Evolutionary conservation across 2,329 filamentous ascomycete species (phyloP), one percentile per base, ranked within the genome.

Genomic region (Calonectria pteridis): DNA sequence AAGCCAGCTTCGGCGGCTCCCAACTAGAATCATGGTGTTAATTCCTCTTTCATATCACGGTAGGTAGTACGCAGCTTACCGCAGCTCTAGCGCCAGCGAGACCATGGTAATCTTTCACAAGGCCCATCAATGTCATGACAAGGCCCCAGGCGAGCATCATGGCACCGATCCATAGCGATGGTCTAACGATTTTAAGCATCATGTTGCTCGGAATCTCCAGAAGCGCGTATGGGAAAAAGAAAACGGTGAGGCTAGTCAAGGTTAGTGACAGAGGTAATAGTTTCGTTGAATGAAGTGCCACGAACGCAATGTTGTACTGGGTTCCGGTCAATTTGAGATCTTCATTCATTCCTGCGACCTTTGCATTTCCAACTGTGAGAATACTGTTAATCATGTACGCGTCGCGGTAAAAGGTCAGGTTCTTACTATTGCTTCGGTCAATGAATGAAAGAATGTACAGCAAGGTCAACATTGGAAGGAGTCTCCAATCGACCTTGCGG

Each of bases 131-230:
- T 10, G 87, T 88, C 37, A 88, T 84, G 65, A 83, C 80, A 28
- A 82, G 75, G 20, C 83, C 82, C 91, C 91, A 92, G 1, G 87
- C 78, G 4, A 87, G 81, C 89, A 92, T 89, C 75, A 90, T 88
- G 71, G 81, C 84, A 3, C 88, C 86, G 28, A 91, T 87, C 85
- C 87, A 90, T 59, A 89, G 76, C 4, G 86, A 87, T 4, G 89
- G 91, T 6, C 18, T 35, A 6, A 51, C 49, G 9, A 37, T 40
- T 20, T 67, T 67, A 2, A 67, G 46, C 43, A 67, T 67, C 64
- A 67, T 37, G 43, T 67, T 67, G 64, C 46, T 37, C 18, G 64
- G 64, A 35, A 67, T 51, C 46, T 67, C 64, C 7, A 67, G 49
- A 40, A 51, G 16, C 4, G 64, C 43, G 13, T 67, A 67, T 18